Percentiles rank a stretch among this genome's conserved stretches.
Evolutionary conservation across 192 early-diverging fungal genomes (phyloP).

Genomic region (Backusella mclennaniae): DNA sequence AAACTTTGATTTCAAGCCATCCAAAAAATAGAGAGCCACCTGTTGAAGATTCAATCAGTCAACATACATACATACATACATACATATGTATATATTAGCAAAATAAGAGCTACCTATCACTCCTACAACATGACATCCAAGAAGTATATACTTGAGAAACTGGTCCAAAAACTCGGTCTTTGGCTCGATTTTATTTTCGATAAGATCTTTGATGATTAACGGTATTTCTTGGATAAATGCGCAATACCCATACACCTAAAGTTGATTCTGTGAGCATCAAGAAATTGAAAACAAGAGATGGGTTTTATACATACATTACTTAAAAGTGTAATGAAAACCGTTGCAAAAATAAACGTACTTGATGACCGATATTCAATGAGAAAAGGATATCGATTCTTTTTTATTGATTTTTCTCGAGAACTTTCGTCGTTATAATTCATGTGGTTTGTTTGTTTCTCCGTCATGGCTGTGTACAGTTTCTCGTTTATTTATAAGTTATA

Average conservation of each 20-base stretch:
- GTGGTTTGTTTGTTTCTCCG: background rate
- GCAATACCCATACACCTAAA: background rate
- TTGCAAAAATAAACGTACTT: background rate
- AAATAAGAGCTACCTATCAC: background rate
- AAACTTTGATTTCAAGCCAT: background rate
- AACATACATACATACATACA: background rate
- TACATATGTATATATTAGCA: background rate
- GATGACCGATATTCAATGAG: background rate
- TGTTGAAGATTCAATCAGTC: background rate
- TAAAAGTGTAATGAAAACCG: background rate
- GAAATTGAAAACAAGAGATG: background rate
- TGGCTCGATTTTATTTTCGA: background rate
- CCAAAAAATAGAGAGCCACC: background rate
- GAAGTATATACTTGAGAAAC: background rate
- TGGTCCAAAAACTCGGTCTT: background rate
- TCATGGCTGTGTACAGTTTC: background rate
- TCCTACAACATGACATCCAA: constrained; percentile 3
- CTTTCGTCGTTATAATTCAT: background rate
- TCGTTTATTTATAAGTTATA: no score
- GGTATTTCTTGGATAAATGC: background rate
- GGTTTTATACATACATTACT: background rate
- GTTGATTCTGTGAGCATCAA: background rate
- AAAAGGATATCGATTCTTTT: background rate
- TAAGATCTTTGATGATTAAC: background rate
- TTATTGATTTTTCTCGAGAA: background rate